phyloP scores from a whole-genome alignment of 1,284 basidiomycete species.

The Apiotrichum sp. region DNA sequence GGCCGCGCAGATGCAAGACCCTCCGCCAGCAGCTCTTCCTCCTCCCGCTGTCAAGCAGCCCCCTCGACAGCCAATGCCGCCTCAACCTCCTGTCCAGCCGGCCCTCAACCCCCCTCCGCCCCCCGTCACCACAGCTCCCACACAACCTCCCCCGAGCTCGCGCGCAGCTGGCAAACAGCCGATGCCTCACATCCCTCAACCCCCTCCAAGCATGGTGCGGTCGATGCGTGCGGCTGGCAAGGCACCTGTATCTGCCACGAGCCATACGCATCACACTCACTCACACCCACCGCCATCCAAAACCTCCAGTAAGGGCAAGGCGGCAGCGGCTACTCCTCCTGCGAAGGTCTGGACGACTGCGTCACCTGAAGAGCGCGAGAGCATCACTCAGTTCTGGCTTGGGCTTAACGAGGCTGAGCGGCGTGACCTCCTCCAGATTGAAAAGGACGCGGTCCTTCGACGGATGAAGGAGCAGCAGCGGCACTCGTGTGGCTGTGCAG shows the following conservation, averaged over 20 bases:
- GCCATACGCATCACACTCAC: conserved; percentile 56
- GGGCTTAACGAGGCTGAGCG: conserved; percentile 81
- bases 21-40: conserved; percentile 40
- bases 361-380: conserved; percentile 84
- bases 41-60: conserved; percentile 37
- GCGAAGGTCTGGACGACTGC: conserved; percentile 76
- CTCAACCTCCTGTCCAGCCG: conserved; percentile 25
- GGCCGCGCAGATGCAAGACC: conserved; percentile 36
- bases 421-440: conserved; percentile 82
- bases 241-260: conserved; percentile 53
- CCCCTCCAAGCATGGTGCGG: conserved; percentile 42
- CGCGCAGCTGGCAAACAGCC: conserved; percentile 70
- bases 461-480: conserved; percentile 99
- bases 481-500: conserved; percentile 89
- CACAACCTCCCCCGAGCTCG: conserved; percentile 56
- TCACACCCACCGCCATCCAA: conserved; percentile 45
- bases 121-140: conserved; percentile 37
- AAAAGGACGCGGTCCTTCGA: conserved; percentile 91
- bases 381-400: conserved; percentile 97
- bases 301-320: conserved; percentile 31
- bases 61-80: conserved; percentile 37
- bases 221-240: conserved; percentile 49
- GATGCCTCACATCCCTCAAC: conserved; percentile 54
- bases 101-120: conserved; percentile 36
- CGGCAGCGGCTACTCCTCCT: conserved; percentile 29